These are phyloP conservation scores for Phyllosticta citrichinensis DNA, from an alignment of 2,329 filamentous ascomycete genomes.

Conservation along the genomic window DNA sequence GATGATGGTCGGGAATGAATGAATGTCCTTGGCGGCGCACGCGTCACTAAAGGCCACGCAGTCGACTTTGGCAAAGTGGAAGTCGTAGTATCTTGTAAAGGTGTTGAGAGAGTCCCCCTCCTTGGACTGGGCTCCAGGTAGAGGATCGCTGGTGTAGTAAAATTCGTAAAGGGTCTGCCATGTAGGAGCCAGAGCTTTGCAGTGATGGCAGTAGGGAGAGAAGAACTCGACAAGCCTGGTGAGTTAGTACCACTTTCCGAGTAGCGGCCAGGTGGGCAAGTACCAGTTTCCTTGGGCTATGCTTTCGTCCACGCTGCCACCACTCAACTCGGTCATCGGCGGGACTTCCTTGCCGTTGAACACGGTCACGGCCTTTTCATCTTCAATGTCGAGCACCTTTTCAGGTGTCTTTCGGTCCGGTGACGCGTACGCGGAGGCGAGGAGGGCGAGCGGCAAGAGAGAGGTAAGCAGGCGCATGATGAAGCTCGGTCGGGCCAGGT, in stretches of 20 bases:
- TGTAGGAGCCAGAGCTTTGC: slow-evolving; percentile 66
- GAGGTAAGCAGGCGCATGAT: slow-evolving; percentile 8
- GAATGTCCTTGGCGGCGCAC: slow-evolving; percentile 58
- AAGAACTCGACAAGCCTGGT: slow-evolving; percentile 41
- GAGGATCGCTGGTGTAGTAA: slow-evolving; percentile 78
- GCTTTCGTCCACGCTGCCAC: slow-evolving; percentile 47
- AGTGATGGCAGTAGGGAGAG: slow-evolving; percentile 54
- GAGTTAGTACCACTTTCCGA: slow-evolving; percentile 1
- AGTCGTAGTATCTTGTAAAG: slow-evolving; percentile 78
- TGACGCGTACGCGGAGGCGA: slow-evolving; percentile 2
- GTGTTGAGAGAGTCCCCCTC: slow-evolving; percentile 46
- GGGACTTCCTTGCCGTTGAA: slow-evolving; percentile 62
- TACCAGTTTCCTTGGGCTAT: slow-evolving; percentile 60
- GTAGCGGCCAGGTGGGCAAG: slow-evolving; percentile 4
- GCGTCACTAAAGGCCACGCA: slow-evolving; percentile 75
- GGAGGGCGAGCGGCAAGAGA: slow-evolving; percentile 7
- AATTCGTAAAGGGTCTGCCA: slow-evolving; percentile 93
- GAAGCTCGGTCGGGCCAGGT: slow-evolving; percentile 2
- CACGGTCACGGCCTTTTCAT: slow-evolving; percentile 32
- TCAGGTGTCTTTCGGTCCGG: not conserved
- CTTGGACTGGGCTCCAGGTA: slow-evolving; percentile 41
- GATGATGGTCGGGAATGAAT: slow-evolving; percentile 64
- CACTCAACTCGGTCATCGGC: slow-evolving; percentile 51
- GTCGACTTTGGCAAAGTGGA: slow-evolving; percentile 78
- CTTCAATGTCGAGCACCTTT: not conserved